Evolutionary conservation across 108 stramenopile species (phyloP).

Genomic region (Cylindrotheca closterium): DNA sequence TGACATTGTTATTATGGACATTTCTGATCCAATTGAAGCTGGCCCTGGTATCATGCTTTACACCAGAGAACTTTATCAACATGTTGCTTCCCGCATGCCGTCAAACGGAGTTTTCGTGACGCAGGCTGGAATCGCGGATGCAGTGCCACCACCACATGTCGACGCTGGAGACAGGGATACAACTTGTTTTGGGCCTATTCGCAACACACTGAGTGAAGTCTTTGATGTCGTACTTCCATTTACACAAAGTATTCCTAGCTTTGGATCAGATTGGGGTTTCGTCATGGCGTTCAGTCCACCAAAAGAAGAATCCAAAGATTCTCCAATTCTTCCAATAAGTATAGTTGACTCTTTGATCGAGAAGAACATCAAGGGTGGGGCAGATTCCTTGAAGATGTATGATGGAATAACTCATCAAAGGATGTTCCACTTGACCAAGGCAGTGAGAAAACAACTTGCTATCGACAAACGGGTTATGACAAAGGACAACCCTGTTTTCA

Average conservation of each 20-base stretch:
- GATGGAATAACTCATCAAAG: conserved; percentile 76
- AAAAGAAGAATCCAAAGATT: conserved; percentile 5
- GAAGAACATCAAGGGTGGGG: conserved; percentile 41
- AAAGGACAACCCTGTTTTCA: conserved; percentile 8
- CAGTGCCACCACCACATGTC: conserved; percentile 43
- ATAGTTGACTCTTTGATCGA: conserved; percentile 48
- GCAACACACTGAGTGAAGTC: conserved; percentile 72
- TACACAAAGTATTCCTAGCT: conserved; percentile 74
- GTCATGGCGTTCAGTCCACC: conserved; percentile 69
- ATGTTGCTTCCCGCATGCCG: conserved; percentile 46
- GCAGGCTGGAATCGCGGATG: conserved; percentile 69
- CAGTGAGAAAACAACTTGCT: conserved; percentile 65
- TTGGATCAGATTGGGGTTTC: conserved; percentile 90
- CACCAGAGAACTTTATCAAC: conserved; percentile 88
- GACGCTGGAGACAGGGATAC: conserved; percentile 42
- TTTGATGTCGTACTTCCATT: conserved; percentile 85
- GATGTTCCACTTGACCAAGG: conserved; percentile 82
- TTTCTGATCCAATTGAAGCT: conserved; percentile 89
- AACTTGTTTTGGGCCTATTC: conserved; percentile 73
- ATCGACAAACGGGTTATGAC: conserved; percentile 87
- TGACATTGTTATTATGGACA: conserved; percentile 88
- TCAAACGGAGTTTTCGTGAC: conserved; percentile 81
- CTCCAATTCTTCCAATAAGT: conserved; percentile 9
- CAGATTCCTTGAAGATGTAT: conserved; percentile 63
- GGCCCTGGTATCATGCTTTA: conserved; percentile 92